These are phyloP conservation scores for Ciborinia camelliae DNA, from an alignment of 2,329 filamentous ascomycete genomes.

Conservation along the genomic window DNA sequence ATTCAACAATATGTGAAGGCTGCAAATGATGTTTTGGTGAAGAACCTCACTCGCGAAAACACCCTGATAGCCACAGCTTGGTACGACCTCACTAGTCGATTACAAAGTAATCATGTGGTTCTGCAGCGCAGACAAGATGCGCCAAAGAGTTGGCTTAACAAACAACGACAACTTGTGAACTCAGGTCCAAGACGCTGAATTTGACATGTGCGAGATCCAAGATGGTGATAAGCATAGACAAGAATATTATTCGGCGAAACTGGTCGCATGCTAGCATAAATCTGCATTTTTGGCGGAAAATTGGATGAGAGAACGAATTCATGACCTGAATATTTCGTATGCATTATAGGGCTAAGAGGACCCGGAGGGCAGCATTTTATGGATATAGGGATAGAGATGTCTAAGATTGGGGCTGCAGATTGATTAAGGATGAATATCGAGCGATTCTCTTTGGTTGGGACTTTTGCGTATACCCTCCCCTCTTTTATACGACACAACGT, in stretches of 20 bases:
- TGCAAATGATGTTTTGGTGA: slow-evolving; percentile 35
- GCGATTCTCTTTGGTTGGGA: slow-evolving; percentile 13
- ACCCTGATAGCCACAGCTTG: slow-evolving; percentile 77
- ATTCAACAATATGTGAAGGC: slow-evolving; percentile 28
- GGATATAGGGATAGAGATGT: slow-evolving; percentile 20
- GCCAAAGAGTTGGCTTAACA: slow-evolving; percentile 79
- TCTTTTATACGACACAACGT: slow-evolving; percentile 6
- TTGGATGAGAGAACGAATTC: slow-evolving; percentile 13
- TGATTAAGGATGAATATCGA: slow-evolving; percentile 16
- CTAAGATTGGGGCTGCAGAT: slow-evolving; percentile 18
- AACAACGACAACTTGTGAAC: slow-evolving; percentile 71
- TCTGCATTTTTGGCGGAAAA: slow-evolving; percentile 3
- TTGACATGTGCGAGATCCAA: background rate
- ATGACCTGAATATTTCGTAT: slow-evolving; percentile 12
- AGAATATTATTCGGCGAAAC: background rate
- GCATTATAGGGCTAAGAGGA: background rate
- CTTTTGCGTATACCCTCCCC: slow-evolving; percentile 15
- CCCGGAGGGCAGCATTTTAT: slow-evolving; percentile 13
- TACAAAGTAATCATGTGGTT: slow-evolving; percentile 81
- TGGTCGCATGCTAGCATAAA: slow-evolving; percentile 2
- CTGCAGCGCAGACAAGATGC: slow-evolving; percentile 71
- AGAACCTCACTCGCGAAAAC: slow-evolving; percentile 73
- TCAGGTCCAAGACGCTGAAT: slow-evolving; percentile 32
- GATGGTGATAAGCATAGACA: background rate
- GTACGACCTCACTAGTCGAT: slow-evolving; percentile 74